These are phyloP conservation scores for Nissolia schottii DNA, from an alignment of 306 rosid genomes.

Conservation along the genomic window DNA sequence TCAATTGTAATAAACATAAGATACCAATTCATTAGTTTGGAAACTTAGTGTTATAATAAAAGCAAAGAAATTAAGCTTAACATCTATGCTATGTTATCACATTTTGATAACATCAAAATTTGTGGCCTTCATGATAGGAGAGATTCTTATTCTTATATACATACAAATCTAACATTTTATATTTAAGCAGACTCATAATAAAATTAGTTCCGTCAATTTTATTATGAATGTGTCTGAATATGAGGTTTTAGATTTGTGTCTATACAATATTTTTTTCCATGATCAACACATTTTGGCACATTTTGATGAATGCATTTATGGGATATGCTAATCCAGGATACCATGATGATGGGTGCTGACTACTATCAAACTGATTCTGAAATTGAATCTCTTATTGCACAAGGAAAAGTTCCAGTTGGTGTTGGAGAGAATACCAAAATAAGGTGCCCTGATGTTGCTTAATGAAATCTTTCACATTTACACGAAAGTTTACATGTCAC, in stretches of 20 bases:
- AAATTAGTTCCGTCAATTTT: background rate
- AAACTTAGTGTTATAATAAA: no score
- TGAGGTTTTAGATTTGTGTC: background rate
- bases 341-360: slow-evolving; percentile 99
- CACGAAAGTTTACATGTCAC: background rate
- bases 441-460: slow-evolving; percentile 38
- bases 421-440: slow-evolving; percentile 87
- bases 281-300: background rate
- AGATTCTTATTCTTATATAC: no score
- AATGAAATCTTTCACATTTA: background rate
- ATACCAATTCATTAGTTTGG: no score
- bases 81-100: no score
- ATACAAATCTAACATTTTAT: background rate
- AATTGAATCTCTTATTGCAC: slow-evolving; percentile 50
- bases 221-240: background rate
- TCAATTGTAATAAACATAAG: no score
- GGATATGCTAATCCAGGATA: slow-evolving; percentile 47
- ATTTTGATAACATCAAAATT: background rate
- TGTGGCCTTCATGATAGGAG: background rate
- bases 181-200: no score
- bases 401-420: slow-evolving; percentile 80
- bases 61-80: no score
- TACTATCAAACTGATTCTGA: slow-evolving; percentile 83
- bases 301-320: background rate
- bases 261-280: background rate